phyloP scores from a whole-genome alignment of 2,329 filamentous ascomycete species.

The Alternaria sp. region DNA sequence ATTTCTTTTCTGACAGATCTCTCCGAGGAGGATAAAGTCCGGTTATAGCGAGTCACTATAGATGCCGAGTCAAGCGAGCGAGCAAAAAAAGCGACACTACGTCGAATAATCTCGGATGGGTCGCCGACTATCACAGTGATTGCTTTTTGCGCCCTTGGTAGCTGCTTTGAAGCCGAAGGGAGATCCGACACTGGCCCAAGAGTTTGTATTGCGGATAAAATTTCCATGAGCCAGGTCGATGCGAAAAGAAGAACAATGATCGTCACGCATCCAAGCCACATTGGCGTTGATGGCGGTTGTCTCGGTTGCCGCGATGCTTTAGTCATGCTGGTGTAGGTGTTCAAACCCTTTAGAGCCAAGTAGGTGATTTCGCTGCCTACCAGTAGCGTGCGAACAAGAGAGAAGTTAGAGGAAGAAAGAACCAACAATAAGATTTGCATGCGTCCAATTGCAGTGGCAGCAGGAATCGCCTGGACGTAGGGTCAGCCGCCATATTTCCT shows the following conservation, averaged over 20 bases:
- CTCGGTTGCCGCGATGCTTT: not conserved
- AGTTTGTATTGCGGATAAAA: constrained; percentile 4
- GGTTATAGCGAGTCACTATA: not conserved
- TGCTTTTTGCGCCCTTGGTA: not conserved
- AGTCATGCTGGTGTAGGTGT: not conserved
- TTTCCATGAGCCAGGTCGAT: not conserved
- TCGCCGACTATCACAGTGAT: not conserved
- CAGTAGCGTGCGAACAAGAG: not conserved
- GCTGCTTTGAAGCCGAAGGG: not conserved
- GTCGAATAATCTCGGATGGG: not conserved
- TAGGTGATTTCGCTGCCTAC: not conserved
- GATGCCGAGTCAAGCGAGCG: not conserved
- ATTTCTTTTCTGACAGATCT: not conserved
- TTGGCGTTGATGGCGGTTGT: not conserved
- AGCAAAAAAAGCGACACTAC: not conserved
- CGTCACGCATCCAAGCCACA: not conserved
- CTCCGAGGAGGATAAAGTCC: not conserved
- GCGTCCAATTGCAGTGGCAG: not conserved
- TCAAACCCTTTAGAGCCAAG: not conserved
- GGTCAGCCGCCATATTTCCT: not conserved
- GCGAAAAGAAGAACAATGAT: not conserved
- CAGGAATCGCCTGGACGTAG: not conserved
- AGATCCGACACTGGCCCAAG: not conserved
- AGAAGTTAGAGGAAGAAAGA: not conserved
- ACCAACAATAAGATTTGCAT: constrained; percentile 5